Evolutionary conservation across 169 alveolate species (phyloP), one percentile per base, ranked within the genome.

Genomic region (Cryptosporidium baileyi): DNA sequence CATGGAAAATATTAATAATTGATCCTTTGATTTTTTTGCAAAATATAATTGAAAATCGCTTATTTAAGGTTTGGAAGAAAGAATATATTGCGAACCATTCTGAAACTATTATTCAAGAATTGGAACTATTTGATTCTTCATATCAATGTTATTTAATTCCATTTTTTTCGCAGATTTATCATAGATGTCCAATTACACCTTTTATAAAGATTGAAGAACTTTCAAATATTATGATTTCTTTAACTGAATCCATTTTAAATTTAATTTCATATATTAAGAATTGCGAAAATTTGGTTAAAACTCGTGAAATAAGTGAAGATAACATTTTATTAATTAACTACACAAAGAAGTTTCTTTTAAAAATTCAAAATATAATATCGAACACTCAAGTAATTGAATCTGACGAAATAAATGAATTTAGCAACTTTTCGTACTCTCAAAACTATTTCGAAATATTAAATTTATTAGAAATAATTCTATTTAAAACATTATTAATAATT

Each of bases 161-260:
- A 1, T n/a, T 74, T 7, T 45, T 74, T 11, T 34, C 65, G 6
- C 26, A 74, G n/a, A 38, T 74, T 34, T 74, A 40, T 57, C 22
- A 54, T 19, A 59, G 8, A 32, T 74, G 85, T 11, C 85, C 85
- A 5, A 54, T 74, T 0, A 74, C 45, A 19, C 85, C 85, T 4
- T 74, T 74, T 26, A 54, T 74, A 9, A 41, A 74, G 15, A 34
- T 74, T 9, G 8, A 49, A 15, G 26, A 74, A 24, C 26, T 52
- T 13, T 24, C 54, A 22, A 26, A 74, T 32, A 40, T 60, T 51
- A 22, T 40, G 6, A 19, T 59, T 32, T 49, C 34, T 1, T 13
- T 74, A 22, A 32, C 22, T 3, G 54, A 74, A 45, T 54, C 67
- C 7, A 51, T 74, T 36, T 4, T 74, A 1, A 34, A 74, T 17